These are phyloP conservation scores for Vigna unguiculata DNA, from an alignment of 306 rosid species.

Conservation along the genomic window DNA sequence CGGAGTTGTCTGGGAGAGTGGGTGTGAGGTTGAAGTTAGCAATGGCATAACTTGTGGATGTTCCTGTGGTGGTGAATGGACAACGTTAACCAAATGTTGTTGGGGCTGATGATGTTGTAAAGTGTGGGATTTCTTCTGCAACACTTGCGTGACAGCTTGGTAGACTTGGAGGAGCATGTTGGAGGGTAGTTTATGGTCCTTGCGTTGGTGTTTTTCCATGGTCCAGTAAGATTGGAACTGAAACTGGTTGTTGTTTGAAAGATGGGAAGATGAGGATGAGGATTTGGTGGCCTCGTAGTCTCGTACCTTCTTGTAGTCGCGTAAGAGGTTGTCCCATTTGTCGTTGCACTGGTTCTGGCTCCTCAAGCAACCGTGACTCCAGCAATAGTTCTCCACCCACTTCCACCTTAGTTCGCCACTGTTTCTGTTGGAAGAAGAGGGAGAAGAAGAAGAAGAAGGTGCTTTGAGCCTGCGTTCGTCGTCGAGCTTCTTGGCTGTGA, in stretches of 20 bases:
- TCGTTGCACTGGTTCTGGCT: slow-evolving; percentile 65
- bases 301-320: slow-evolving; percentile 59
- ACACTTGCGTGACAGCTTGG: slow-evolving; percentile 52
- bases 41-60: not conserved
- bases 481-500: slow-evolving; percentile 55
- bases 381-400: slow-evolving; percentile 66
- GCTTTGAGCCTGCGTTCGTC: slow-evolving; percentile 47
- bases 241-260: not conserved
- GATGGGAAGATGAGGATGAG: not conserved
- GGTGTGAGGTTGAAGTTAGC: not conserved
- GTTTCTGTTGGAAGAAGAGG: slow-evolving; percentile 8
- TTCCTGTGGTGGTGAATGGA: slow-evolving; percentile 5
- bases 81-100: not conserved
- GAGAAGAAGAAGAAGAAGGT: not conserved
- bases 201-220: slow-evolving; percentile 50
- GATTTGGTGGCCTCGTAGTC: slow-evolving; percentile 47
- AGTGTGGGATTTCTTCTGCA: slow-evolving; percentile 39
- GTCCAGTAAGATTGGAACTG: slow-evolving; percentile 51
- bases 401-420: slow-evolving; percentile 60
- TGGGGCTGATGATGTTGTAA: not conserved
- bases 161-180: slow-evolving; percentile 50
- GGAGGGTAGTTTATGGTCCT: slow-evolving; percentile 50
- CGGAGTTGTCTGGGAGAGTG: not conserved
- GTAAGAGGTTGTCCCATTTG: slow-evolving; percentile 61
- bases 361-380: slow-evolving; percentile 54